Conservation (phyloP, 2,329 filamentous ascomycete genomes). For the Trichoderma sp. region DNA sequence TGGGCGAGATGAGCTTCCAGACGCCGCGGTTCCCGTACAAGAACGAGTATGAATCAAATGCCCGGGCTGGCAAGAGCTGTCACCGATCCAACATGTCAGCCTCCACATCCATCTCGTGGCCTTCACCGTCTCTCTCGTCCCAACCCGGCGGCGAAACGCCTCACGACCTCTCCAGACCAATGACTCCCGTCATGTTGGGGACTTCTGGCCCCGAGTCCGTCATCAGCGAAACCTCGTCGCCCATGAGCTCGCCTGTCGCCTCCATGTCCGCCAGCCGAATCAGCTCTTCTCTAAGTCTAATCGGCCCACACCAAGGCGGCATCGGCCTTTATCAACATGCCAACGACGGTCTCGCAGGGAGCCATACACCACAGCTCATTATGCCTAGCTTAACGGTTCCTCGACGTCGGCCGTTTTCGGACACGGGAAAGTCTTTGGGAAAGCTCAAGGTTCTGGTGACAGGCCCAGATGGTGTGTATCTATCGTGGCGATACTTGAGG, state of each 20-base stretch:
- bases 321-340: slow-evolving; percentile 16
- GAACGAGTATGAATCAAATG: not conserved
- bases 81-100: slow-evolving; percentile 17
- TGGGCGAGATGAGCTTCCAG: slow-evolving; percentile 21
- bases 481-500: not conserved
- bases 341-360: not conserved
- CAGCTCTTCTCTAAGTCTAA: slow-evolving; percentile 27
- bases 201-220: slow-evolving; percentile 32
- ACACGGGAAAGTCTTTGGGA: slow-evolving; percentile 78
- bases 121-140: slow-evolving; percentile 17
- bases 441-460: slow-evolving; percentile 86
- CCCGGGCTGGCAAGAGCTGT: not conserved
- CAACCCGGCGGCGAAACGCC: slow-evolving; percentile 20
- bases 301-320: slow-evolving; percentile 26
- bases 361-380: slow-evolving; percentile 71
- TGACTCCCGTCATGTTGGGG: slow-evolving; percentile 30
- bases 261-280: slow-evolving; percentile 38
- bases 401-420: slow-evolving; percentile 82
- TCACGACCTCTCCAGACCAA: slow-evolving; percentile 27
- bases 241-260: slow-evolving; percentile 49
- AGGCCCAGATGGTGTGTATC: slow-evolving; percentile 65
- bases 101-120: slow-evolving; percentile 19
- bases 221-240: slow-evolving; percentile 52
- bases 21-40: slow-evolving; percentile 4
- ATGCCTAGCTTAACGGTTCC: slow-evolving; percentile 97